Evolutionary conservation across 768 basidiomycete genomes (phyloP), one percentile per base, ranked within the genome.

Genomic region (Lactifluus pinguis): DNA sequence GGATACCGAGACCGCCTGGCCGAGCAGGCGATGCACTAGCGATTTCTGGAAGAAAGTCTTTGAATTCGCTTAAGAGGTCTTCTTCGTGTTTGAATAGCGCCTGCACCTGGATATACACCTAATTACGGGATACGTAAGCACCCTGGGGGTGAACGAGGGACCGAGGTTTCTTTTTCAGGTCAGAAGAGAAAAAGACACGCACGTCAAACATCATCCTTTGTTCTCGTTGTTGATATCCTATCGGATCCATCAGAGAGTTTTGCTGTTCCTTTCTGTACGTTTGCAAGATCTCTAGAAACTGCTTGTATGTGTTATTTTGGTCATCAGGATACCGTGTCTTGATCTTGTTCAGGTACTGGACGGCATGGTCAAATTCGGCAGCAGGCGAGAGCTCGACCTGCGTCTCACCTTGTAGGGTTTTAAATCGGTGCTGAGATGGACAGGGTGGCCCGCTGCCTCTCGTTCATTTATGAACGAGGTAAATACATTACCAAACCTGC

Each of bases 331-430:
- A 98, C 21, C 94, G 85, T 17, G 85, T 85, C 75, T 98, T 98
- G 78, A 99, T 98, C 78, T 95, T 95, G 81, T 97, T 98, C 68
- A 99, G 85, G 72, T 95, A 99, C 68, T 92, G 85, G 64, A 98
- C 98, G 14, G 97, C 97, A 68, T 95, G 87, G 72, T 89, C 87
- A 76, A 93, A 97, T 69, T 98, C 87, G 61, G 78, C 81, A 11
- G 79, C 71, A 13, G 81, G 77, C 56, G 80, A 81, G 63, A 76
- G 74, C 65, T 83, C 83, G 42, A 77, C 74, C 15, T 76, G 71
- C 45, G 77, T 76, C 66, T 76, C n/a, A n/a, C n/a, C n/a, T n/a
- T n/a, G n/a, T n/a, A n/a, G n/a, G n/a, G n/a, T n/a, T n/a, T n/a
- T n/a, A n/a, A n/a, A n/a, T n/a, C n/a, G n/a, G n/a, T n/a, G n/a